These are phyloP conservation scores for Saccharomyces hybrid DNA, from an alignment of 1,139 yeast species.

Conservation along the genomic window DNA sequence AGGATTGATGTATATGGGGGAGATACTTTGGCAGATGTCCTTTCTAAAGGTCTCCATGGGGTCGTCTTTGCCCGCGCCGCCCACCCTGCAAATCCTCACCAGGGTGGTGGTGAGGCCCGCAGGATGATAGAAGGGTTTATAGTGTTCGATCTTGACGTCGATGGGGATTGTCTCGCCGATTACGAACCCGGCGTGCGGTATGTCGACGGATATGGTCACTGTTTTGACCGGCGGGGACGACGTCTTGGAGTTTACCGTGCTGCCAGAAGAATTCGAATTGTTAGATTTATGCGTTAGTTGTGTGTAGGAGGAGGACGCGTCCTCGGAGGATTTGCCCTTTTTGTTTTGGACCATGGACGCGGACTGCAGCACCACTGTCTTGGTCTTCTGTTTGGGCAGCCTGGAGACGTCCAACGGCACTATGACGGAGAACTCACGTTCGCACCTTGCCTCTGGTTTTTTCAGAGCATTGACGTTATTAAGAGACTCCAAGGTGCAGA, in stretches of 20 bases:
- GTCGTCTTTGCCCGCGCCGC: slow-evolving; percentile 51
- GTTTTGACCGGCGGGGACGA: slow-evolving; percentile 5
- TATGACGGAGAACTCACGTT: slow-evolving; percentile 50
- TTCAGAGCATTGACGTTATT: slow-evolving; percentile 4
- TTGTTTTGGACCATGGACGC: slow-evolving; percentile 17
- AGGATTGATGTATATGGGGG: slow-evolving; percentile 77
- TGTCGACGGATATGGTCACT: slow-evolving; percentile 41
- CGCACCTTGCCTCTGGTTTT: slow-evolving; percentile 33
- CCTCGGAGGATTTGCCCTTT: slow-evolving; percentile 12
- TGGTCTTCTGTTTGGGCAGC: slow-evolving; percentile 61
- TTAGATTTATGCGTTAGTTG: slow-evolving; percentile 16
- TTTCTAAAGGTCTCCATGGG: slow-evolving; percentile 73
- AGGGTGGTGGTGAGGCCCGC: slow-evolving; percentile 74
- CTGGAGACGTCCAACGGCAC: slow-evolving; percentile 68
- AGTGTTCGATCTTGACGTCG: slow-evolving; percentile 56
- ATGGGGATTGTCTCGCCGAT: slow-evolving; percentile 76
- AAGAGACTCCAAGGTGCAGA: slow-evolving; percentile 42
- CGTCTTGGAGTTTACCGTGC: slow-evolving; percentile 12
- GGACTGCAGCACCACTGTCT: slow-evolving; percentile 51
- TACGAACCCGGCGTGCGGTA: slow-evolving; percentile 63
- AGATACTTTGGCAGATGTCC: slow-evolving; percentile 68
- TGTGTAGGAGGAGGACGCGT: slow-evolving; percentile 21
- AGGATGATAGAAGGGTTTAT: slow-evolving; percentile 62
- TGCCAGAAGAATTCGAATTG: slow-evolving; percentile 14
- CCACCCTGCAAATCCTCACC: slow-evolving; percentile 72